Conservation (phyloP, 2,329 filamentous ascomycete genomes). For the Pseudogymnoascus sp. region DNA sequence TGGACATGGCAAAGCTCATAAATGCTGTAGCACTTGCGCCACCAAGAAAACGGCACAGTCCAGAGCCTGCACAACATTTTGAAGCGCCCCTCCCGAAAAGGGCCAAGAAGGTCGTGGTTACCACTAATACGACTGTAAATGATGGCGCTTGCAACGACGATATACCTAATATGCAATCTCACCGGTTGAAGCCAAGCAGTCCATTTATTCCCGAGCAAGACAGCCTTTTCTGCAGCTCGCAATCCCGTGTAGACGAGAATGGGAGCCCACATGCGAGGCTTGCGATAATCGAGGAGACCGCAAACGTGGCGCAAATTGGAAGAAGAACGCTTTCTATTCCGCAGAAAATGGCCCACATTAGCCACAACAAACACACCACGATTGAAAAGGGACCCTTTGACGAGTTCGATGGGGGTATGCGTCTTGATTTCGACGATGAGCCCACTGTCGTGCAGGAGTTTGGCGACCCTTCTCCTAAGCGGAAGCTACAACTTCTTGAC, state of each 20-base stretch:
- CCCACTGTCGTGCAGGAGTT: neutral
- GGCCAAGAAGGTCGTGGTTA: neutral
- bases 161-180: neutral
- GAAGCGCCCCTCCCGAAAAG: neutral
- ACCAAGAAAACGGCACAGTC: slow-evolving; percentile 15
- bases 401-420: neutral
- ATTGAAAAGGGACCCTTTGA: neutral
- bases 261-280: slow-evolving; percentile 21
- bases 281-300: neutral
- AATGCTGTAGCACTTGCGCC: neutral
- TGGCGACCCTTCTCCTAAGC: neutral
- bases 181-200: slow-evolving; percentile 12
- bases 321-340: slow-evolving; percentile 13
- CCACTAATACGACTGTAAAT: neutral
- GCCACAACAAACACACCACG: neutral
- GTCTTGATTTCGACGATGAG: neutral
- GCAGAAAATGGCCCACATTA: slow-evolving; percentile 13
- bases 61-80: neutral
- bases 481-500: neutral
- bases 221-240: neutral
- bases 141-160: neutral
- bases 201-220: slow-evolving; percentile 13
- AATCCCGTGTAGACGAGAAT: slow-evolving; percentile 19
- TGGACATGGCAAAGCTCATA: neutral
- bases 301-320: neutral